A percentile compares a stretch with the other conserved stretches of the same genome.
phyloP scores from a whole-genome alignment of 1,139 yeast genomes.

The Yamadazyma pseudoaaseri region DNA sequence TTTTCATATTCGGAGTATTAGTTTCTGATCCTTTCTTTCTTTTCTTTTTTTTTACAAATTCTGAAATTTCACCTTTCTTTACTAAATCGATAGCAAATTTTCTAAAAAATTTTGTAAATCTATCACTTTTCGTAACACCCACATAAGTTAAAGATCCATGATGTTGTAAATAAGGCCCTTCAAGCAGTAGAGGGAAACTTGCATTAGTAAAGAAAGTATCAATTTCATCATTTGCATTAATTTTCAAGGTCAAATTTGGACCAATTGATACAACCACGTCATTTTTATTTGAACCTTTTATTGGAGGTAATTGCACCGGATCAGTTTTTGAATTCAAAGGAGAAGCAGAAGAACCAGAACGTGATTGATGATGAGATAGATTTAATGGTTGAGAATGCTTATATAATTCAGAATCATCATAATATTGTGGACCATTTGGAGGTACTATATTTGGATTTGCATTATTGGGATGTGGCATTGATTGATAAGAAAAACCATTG shows the following conservation, averaged over 20 bases:
- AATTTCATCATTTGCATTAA: constrained; percentile 37
- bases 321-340: constrained; percentile 1
- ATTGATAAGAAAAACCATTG: not conserved
- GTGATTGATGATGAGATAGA: not conserved
- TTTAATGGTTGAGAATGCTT: not conserved
- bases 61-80: constrained; percentile 36
- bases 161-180: constrained; percentile 40
- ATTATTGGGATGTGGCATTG: not conserved
- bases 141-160: constrained; percentile 45
- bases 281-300: constrained; percentile 7
- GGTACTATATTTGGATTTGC: not conserved
- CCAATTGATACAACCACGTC: constrained; percentile 35
- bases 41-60: constrained; percentile 23
- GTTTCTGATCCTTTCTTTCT: constrained; percentile 9
- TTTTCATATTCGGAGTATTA: constrained; percentile 11
- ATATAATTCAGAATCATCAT: not conserved
- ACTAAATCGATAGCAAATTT: constrained; percentile 36
- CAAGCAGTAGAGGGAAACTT: constrained; percentile 34
- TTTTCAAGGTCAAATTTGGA: constrained; percentile 34
- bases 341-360: constrained; percentile 1
- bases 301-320: constrained; percentile 12
- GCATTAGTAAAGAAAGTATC: constrained; percentile 35
- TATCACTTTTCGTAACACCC: constrained; percentile 44
- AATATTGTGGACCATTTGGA: not conserved
- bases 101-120: constrained; percentile 39